A percentile compares a stretch with the other conserved stretches of the same genome.
phyloP scores from a whole-genome alignment of 345 rosid species.

The Salix suchowensis region DNA sequence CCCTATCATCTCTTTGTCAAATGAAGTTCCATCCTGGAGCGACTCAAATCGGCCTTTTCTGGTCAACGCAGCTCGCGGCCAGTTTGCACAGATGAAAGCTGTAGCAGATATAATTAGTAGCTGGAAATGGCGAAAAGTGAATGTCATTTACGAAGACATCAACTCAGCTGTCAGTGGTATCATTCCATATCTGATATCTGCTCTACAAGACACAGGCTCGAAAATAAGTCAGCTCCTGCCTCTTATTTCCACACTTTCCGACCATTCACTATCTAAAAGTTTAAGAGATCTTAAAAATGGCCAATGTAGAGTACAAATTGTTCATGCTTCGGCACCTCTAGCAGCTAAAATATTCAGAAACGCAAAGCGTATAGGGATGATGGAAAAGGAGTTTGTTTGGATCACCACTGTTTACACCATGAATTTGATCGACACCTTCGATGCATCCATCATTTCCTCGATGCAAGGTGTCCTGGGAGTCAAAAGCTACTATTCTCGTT shows the following conservation, averaged over 20 bases:
- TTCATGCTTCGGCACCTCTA: slow-evolving; percentile 12
- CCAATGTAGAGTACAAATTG: slow-evolving; percentile 20
- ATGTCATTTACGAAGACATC: slow-evolving; percentile 29
- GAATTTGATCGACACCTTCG: slow-evolving; percentile 7
- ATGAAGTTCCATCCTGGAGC: slow-evolving; percentile 19
- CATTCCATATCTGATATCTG: slow-evolving; percentile 9
- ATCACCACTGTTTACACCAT: slow-evolving; percentile 14
- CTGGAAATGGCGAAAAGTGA: slow-evolving; percentile 28
- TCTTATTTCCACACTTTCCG: slow-evolving; percentile 3
- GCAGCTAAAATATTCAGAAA: slow-evolving; percentile 6
- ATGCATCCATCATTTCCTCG: slow-evolving; percentile 9
- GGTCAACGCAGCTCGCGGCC: slow-evolving; percentile 17
- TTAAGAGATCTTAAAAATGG: slow-evolving; percentile 12
- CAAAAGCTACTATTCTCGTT: slow-evolving; percentile 8
- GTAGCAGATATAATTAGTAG: slow-evolving; percentile 21
- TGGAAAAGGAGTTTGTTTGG: slow-evolving; percentile 28
- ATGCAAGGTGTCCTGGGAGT: slow-evolving; percentile 29
- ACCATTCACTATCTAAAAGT: background rate
- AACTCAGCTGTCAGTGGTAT: background rate
- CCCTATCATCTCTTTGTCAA: slow-evolving; percentile 24
- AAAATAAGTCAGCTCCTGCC: slow-evolving; percentile 11
- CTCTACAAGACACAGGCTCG: slow-evolving; percentile 6
- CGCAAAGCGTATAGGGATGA: slow-evolving; percentile 17
- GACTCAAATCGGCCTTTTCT: slow-evolving; percentile 24
- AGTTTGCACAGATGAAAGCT: slow-evolving; percentile 19